A percentile compares a stretch with the other conserved stretches of the same genome.
Evolutionary conservation across 176 grass and related monocot species (phyloP).

Genomic region (Cenchrus purpureus): DNA sequence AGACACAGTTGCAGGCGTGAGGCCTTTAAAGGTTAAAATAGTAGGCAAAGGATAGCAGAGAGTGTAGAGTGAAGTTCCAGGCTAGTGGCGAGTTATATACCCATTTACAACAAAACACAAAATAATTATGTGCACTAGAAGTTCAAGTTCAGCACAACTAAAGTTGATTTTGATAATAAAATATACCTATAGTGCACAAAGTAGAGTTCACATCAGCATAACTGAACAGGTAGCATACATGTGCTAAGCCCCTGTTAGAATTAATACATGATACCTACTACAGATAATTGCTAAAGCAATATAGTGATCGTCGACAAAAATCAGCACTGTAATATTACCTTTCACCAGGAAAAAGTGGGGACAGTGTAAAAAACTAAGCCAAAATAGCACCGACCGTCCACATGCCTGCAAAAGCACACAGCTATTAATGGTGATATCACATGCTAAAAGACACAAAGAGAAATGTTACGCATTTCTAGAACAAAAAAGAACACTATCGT

Average conservation of each 20-base stretch:
- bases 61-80: not conserved
- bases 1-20: not conserved
- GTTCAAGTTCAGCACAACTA: not conserved
- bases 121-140: not conserved
- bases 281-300: not conserved
- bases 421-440: no score
- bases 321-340: constrained; percentile 50
- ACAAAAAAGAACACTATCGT: not conserved
- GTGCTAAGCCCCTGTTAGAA: not conserved
- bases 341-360: constrained; percentile 93
- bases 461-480: not conserved
- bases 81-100: not conserved
- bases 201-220: not conserved
- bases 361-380: constrained; percentile 77
- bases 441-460: not conserved
- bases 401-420: constrained; percentile 59
- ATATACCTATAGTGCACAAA: not conserved
- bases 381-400: constrained; percentile 96
- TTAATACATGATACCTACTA: not conserved
- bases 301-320: not conserved
- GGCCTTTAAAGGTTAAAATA: not conserved
- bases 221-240: not conserved
- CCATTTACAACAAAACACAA: not conserved
- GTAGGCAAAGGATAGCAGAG: not conserved
- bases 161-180: constrained; percentile 5